Percentiles rank a stretch among this genome's conserved stretches.
These are phyloP conservation scores for Pleurotus giganteus DNA, from an alignment of 768 basidiomycete species.

Conservation along the genomic window DNA sequence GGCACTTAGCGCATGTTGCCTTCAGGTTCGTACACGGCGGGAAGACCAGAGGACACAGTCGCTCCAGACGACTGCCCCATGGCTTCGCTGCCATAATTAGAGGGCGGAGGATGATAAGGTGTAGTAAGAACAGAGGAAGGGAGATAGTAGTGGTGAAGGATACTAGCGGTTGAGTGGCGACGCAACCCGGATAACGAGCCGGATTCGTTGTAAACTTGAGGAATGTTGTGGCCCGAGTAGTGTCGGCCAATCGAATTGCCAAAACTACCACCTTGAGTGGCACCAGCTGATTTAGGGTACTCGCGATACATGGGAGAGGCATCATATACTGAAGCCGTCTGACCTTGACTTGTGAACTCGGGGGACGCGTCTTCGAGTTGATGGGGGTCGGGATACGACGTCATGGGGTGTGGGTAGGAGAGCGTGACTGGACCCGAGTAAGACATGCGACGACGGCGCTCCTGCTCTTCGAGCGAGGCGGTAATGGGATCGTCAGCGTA, in stretches of 20 bases:
- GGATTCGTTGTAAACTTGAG: neutral
- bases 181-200: slow-evolving; percentile 7
- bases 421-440: slow-evolving; percentile 22
- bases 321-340: slow-evolving; percentile 5
- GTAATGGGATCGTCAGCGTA: slow-evolving; percentile 23
- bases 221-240: neutral
- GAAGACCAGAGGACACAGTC: slow-evolving; percentile 17
- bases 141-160: slow-evolving; percentile 11
- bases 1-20: slow-evolving; percentile 4
- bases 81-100: slow-evolving; percentile 14
- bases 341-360: slow-evolving; percentile 10
- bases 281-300: slow-evolving; percentile 8
- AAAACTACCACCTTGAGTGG: neutral
- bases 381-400: slow-evolving; percentile 9
- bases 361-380: slow-evolving; percentile 6
- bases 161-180: slow-evolving; percentile 14
- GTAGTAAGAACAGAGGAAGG: slow-evolving; percentile 27
- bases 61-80: slow-evolving; percentile 5
- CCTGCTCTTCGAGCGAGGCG: slow-evolving; percentile 16
- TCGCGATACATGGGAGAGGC: neutral
- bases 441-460: slow-evolving; percentile 26
- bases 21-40: slow-evolving; percentile 13
- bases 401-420: slow-evolving; percentile 17
- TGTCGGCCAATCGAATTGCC: neutral
- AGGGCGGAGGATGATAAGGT: slow-evolving; percentile 22